phyloP scores from a whole-genome alignment of 177 flowering plant species.

The Vitis hybrid region DNA sequence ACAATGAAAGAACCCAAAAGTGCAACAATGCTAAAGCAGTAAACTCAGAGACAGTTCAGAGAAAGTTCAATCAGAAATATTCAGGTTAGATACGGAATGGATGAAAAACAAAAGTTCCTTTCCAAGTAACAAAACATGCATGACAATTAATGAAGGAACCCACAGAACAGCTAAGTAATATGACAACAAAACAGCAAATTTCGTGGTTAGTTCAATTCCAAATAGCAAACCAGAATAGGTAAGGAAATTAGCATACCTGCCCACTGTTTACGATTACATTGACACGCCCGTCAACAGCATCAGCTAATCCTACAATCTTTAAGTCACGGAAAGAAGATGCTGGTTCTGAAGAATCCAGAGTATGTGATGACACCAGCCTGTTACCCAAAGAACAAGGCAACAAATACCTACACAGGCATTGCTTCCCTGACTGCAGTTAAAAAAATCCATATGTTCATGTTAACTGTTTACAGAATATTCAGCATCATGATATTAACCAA shows the following conservation, averaged over 20 bases:
- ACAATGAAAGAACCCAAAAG: too few relatives aligned
- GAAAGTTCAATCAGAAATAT: too few relatives aligned
- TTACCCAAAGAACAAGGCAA: slow-evolving; percentile 50
- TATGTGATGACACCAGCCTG: slow-evolving; percentile 17
- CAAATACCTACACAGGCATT: slow-evolving; percentile 73
- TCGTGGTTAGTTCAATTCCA: too few relatives aligned
- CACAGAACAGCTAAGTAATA: too few relatives aligned
- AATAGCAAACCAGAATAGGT: too few relatives aligned
- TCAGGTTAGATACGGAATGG: too few relatives aligned
- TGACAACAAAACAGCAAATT: too few relatives aligned
- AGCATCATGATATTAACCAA: slow-evolving; percentile 2
- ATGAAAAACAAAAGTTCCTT: too few relatives aligned
- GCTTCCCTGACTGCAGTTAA: slow-evolving; percentile 81
- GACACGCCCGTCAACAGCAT: slow-evolving; percentile 79
- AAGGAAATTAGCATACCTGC: slow-evolving; percentile 46
- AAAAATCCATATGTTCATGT: background rate
- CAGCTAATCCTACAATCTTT: slow-evolving; percentile 68
- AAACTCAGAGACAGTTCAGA: too few relatives aligned
- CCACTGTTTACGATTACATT: slow-evolving; percentile 65
- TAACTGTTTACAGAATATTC: background rate
- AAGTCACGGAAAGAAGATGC: slow-evolving; percentile 30
- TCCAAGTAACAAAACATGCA: too few relatives aligned
- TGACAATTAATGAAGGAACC: too few relatives aligned
- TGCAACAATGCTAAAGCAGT: too few relatives aligned
- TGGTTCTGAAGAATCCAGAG: slow-evolving; percentile 32